Conservation (phyloP, 163 green algal species). For the Chlorella variabilis region DNA sequence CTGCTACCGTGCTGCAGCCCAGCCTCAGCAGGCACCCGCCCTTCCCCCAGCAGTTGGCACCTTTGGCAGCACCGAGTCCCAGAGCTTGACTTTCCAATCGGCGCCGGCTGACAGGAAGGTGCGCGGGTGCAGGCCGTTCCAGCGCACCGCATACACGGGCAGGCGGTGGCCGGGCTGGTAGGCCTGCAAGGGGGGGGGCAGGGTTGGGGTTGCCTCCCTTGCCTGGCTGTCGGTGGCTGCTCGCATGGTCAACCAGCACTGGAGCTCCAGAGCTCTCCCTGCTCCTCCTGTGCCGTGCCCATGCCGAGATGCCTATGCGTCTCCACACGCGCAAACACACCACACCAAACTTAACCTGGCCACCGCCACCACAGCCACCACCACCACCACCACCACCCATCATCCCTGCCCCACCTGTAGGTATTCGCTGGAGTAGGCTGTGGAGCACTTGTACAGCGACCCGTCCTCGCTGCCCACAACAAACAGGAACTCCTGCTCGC, state of each 20-base stretch:
- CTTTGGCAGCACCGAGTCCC: slow-evolving; percentile 71
- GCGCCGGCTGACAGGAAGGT: slow-evolving; percentile 87
- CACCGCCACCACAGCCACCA: too few relatives aligned
- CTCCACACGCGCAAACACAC: too few relatives aligned
- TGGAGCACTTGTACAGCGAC: slow-evolving; percentile 87
- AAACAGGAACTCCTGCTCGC: slow-evolving; percentile 73
- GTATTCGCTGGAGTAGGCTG: slow-evolving; percentile 80
- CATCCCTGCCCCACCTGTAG: slow-evolving; percentile 63
- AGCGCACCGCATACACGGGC: slow-evolving; percentile 86
- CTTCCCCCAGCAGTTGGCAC: background rate
- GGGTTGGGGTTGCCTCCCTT: background rate
- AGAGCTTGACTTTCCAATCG: slow-evolving; percentile 94
- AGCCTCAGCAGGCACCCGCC: background rate
- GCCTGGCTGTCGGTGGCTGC: background rate
- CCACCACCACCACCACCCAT: background rate
- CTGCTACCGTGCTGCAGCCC: background rate
- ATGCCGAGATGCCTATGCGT: too few relatives aligned
- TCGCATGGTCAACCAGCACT: background rate
- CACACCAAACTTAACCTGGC: too few relatives aligned
- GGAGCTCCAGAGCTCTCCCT: too few relatives aligned
- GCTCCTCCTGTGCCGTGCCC: too few relatives aligned
- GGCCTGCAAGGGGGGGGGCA: slow-evolving; percentile 31
- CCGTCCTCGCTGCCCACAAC: slow-evolving; percentile 93
- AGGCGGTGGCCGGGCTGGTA: slow-evolving; percentile 69
- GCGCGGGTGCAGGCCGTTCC: slow-evolving; percentile 79